Evolutionary conservation across 768 basidiomycete species (phyloP).

Genomic region (Amanita exitialis): DNA sequence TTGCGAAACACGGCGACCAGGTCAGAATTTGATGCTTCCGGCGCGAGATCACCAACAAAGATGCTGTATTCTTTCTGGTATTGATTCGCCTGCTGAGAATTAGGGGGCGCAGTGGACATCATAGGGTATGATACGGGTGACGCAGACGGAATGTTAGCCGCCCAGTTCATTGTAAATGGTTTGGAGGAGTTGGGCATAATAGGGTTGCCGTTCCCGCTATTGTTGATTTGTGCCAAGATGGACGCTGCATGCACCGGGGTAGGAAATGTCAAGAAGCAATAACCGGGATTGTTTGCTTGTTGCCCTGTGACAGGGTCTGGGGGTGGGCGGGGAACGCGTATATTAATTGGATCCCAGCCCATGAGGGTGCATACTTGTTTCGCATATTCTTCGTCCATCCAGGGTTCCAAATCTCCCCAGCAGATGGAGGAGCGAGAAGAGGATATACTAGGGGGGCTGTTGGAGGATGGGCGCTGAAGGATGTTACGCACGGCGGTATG

Average conservation of each 20-base stretch:
- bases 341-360: slow-evolving; percentile 74
- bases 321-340: slow-evolving; percentile 60
- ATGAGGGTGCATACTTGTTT: slow-evolving; percentile 80
- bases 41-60: slow-evolving; percentile 89
- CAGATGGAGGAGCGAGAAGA: slow-evolving; percentile 56
- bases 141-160: slow-evolving; percentile 28
- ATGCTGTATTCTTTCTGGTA: slow-evolving; percentile 86
- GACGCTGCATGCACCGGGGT: slow-evolving; percentile 57
- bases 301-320: slow-evolving; percentile 49
- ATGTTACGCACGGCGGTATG: slow-evolving; percentile 19
- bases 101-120: slow-evolving; percentile 9
- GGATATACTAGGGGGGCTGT: slow-evolving; percentile 11
- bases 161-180: slow-evolving; percentile 80
- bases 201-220: slow-evolving; percentile 27
- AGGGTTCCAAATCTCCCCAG: slow-evolving; percentile 86
- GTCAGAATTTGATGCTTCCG: slow-evolving; percentile 92
- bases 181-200: slow-evolving; percentile 84
- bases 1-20: slow-evolving; percentile 90
- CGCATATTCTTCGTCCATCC: slow-evolving; percentile 97
- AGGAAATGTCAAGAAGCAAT: slow-evolving; percentile 83
- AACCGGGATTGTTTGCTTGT: slow-evolving; percentile 76
- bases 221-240: slow-evolving; percentile 60
- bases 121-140: slow-evolving; percentile 23
- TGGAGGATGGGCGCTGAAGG: slow-evolving; percentile 15
- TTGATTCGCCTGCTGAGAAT: slow-evolving; percentile 32